Conservation (phyloP, 345 rosid species). For the Gossypium australe region DNA sequence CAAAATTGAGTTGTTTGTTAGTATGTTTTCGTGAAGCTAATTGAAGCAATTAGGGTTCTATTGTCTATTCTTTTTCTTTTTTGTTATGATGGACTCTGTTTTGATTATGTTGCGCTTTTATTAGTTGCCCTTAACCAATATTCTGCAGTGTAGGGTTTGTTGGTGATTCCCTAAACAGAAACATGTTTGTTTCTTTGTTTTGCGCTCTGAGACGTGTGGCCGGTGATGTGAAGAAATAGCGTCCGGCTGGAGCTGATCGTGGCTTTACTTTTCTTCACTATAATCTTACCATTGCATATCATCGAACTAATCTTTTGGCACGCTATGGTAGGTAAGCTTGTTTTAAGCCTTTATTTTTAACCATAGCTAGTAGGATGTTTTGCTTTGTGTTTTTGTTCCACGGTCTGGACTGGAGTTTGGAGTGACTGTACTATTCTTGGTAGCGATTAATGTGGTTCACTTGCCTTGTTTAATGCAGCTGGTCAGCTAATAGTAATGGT, state of each 20-base stretch:
- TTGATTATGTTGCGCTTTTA: neutral
- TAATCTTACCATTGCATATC: conserved; percentile 89
- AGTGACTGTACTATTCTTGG: neutral
- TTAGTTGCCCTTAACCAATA: conserved; percentile 25
- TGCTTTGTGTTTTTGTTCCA: neutral
- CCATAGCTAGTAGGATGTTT: neutral
- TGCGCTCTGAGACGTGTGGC: conserved; percentile 60
- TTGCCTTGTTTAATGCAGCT: conserved; percentile 37
- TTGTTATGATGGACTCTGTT: neutral
- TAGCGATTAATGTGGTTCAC: neutral
- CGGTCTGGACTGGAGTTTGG: neutral
- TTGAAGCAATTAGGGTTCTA: conserved; percentile 5
- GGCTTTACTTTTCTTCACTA: conserved; percentile 70
- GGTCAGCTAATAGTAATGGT: conserved; percentile 62
- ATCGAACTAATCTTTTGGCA: conserved; percentile 83
- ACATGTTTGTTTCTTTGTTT: conserved; percentile 86
- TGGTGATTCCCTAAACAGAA: conserved; percentile 89
- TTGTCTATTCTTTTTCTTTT: neutral
- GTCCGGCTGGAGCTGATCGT: conserved; percentile 85
- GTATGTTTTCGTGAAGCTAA: neutral
- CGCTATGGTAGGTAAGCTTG: conserved; percentile 90
- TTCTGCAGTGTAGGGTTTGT: conserved; percentile 75
- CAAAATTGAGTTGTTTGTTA: neutral
- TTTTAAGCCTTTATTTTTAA: neutral
- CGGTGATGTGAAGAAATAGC: conserved; percentile 75